phyloP scores from a whole-genome alignment of 495 filamentous ascomycete genomes.

The Penicillium cinerascens region DNA sequence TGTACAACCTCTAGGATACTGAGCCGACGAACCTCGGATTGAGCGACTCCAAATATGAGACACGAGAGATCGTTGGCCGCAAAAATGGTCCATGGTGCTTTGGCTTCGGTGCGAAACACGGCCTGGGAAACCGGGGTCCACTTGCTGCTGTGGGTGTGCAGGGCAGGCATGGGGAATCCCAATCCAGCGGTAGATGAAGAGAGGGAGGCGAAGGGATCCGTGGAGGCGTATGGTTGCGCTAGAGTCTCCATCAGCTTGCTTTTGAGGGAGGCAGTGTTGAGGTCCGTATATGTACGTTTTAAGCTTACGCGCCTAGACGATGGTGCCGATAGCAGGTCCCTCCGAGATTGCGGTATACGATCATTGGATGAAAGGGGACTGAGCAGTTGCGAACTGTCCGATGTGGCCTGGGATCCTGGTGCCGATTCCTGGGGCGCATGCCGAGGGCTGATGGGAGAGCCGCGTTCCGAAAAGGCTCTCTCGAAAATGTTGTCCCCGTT shows the following conservation, averaged over 20 bases:
- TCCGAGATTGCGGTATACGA: constrained; percentile 30
- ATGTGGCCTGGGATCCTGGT: constrained; percentile 15
- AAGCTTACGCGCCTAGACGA: constrained; percentile 65
- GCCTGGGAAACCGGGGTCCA: constrained; percentile 91
- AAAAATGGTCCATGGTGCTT: constrained; percentile 89
- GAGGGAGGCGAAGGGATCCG: constrained; percentile 47
- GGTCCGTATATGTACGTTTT: constrained; percentile 86
- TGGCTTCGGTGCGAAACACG: constrained; percentile 89
- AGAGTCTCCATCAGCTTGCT: constrained; percentile 84
- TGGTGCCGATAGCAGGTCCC: constrained; percentile 34
- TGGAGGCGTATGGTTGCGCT: constrained; percentile 72
- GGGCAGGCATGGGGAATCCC: constrained; percentile 44
- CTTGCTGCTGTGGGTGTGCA: constrained; percentile 83
- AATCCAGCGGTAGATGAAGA: constrained; percentile 32
- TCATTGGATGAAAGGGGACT: constrained; percentile 30
- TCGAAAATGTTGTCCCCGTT: constrained; percentile 77
- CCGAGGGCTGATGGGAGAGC: constrained; percentile 21
- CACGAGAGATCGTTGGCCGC: constrained; percentile 97
- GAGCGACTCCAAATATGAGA: constrained; percentile 91
- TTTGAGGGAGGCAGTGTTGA: constrained; percentile 64
- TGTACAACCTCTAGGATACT: constrained; percentile 93
- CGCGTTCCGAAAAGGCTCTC: constrained; percentile 57
- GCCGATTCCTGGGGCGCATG: constrained; percentile 16
- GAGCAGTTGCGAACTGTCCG: constrained; percentile 25
- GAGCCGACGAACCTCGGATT: constrained; percentile 88